Evolutionary conservation across 805 yeast species (phyloP).

Genomic region (Brettanomyces naardenensis): DNA sequence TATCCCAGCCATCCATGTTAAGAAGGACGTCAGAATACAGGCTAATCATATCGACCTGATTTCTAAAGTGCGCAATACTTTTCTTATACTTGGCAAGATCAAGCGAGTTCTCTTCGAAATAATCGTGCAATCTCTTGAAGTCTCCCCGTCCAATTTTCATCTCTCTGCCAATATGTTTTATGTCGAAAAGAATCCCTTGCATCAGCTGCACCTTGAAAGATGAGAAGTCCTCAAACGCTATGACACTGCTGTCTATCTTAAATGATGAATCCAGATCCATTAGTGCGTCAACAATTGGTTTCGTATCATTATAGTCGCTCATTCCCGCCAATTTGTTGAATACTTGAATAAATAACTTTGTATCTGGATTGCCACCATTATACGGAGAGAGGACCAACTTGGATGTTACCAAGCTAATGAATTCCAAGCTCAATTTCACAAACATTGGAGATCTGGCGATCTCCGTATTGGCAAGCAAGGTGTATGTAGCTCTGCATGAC

Average conservation of each 20-base stretch:
- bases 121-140: neutral
- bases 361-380: conserved; percentile 1
- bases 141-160: conserved; percentile 3
- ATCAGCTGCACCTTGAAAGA: conserved; percentile 4
- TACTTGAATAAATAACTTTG: conserved; percentile 3
- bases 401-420: conserved; percentile 9
- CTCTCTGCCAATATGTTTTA: conserved; percentile 3
- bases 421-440: conserved; percentile 18
- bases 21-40: neutral
- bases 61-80: neutral
- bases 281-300: conserved; percentile 7
- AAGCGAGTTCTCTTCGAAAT: neutral
- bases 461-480: conserved; percentile 5
- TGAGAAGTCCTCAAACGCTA: conserved; percentile 3
- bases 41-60: conserved; percentile 1
- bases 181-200: conserved; percentile 10
- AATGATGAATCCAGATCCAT: conserved; percentile 5
- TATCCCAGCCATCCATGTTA: neutral
- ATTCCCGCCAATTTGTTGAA: conserved; percentile 8
- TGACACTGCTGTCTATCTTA: conserved; percentile 3
- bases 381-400: conserved; percentile 10
- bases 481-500: conserved; percentile 5
- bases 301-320: conserved; percentile 12
- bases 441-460: conserved; percentile 14
- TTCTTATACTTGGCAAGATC: neutral